Base-by-base conservation (phyloP, 345 rosid species). In the Citrus maxima region DNA sequence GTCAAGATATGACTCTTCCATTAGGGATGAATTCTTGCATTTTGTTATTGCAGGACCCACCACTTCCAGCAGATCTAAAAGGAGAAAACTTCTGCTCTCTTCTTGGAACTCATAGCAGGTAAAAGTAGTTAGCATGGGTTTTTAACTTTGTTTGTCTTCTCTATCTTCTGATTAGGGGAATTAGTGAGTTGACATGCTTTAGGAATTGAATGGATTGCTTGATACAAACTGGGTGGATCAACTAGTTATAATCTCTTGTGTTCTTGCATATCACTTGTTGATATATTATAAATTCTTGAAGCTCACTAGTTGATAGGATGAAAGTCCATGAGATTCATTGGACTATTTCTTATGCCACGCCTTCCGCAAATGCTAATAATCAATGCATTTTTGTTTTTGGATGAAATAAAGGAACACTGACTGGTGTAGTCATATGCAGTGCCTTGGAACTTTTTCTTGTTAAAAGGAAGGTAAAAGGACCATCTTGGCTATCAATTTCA, bases 391-490 rank as follows among this genome's bases (percentile, higher is more conserved):
- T 42, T 42, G 19, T 27, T 63, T 63, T 42, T 40, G 19, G 38
- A 28, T 30, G 25, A 24, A 74, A 64, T 25, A 7, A 78, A 70
- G 38, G 13, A 19, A 19, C 34, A 49, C 24, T 68, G 59, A 86
- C 60, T 55, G 27, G 19, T 79, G 19, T 74, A 70, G 37, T 70
- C 38, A 79, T 81, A 13, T 88, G 85, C 97, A 96, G 99, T 86
- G 98, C 97, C 68, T 86, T 96, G 88, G 99, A 96, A 85, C 99
- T 88, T 83, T 90, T 96, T 81, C 94, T 96, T 77, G 85, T 96
- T 64, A 96, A 93, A 79, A 91, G 98, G 87, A 94, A 90, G 84
- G 84, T 94, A 60, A 93, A 86, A 83, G 99, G 98, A 77, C 98
- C 99, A 76, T 89, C 95, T 73, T 96, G 99, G 99, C 85, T 96